phyloP scores from a whole-genome alignment of 257 asterid genomes.

The Solanum dulcamara region DNA sequence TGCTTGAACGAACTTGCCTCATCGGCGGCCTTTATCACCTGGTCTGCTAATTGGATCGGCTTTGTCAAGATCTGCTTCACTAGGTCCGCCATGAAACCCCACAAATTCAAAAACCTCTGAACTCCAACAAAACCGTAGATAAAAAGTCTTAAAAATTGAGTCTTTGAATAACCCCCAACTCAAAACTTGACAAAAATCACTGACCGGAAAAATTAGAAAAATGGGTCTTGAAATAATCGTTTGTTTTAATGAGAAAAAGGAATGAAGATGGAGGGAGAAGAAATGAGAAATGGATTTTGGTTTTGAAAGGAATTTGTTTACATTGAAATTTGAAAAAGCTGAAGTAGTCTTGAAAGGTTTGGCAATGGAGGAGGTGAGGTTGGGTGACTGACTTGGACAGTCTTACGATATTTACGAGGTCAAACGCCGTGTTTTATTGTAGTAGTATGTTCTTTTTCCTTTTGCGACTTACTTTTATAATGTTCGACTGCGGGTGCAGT shows the following conservation, averaged over 20 bases:
- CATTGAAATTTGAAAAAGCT: neutral
- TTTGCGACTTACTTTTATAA: neutral
- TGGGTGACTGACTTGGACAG: neutral
- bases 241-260: neutral
- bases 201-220: neutral
- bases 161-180: neutral
- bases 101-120: neutral
- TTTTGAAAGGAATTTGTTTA: neutral
- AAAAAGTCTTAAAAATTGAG: neutral
- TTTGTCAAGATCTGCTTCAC: constrained; percentile 59
- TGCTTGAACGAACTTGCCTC: constrained; percentile 57
- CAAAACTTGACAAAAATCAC: neutral
- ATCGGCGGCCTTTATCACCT: constrained; percentile 48
- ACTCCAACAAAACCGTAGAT: neutral
- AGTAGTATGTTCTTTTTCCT: neutral
- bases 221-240: neutral
- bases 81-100: constrained; percentile 40
- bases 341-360: neutral
- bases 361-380: neutral
- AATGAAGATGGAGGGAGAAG: neutral
- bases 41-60: constrained; percentile 59
- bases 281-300: neutral
- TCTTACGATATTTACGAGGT: constrained; percentile 8
- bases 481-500: neutral
- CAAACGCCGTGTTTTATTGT: constrained; percentile 2